Percentiles rank a stretch among this genome's conserved stretches.
Evolutionary conservation across 345 rosid genomes (phyloP).

Genomic region (Populus simonii): DNA sequence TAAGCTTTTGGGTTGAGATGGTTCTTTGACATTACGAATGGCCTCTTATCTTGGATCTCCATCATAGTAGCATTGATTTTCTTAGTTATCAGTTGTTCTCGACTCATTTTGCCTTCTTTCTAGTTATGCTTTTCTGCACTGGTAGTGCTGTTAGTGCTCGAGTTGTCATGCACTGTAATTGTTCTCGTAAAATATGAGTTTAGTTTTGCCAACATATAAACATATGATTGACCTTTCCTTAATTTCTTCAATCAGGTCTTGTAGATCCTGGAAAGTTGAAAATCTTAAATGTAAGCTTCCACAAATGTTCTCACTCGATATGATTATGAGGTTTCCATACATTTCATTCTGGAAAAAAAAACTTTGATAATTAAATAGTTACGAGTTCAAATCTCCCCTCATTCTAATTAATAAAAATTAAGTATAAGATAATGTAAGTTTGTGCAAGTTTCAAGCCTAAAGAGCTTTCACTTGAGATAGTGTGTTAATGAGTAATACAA

Average conservation of each 20-base stretch:
- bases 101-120: background rate
- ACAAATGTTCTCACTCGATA: too few relatives aligned
- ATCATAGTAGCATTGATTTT: conserved; percentile 35
- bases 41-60: conserved; percentile 97
- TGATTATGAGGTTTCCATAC: too few relatives aligned
- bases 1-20: too few relatives aligned
- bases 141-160: background rate
- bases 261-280: background rate
- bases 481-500: too few relatives aligned
- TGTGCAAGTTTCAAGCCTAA: rapidly evolving
- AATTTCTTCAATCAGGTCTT: background rate
- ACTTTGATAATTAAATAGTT: too few relatives aligned
- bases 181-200: background rate
- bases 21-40: too few relatives aligned
- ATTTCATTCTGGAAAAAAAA: too few relatives aligned
- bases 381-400: too few relatives aligned
- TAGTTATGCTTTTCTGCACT: background rate
- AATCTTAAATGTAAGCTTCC: background rate
- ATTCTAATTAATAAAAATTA: too few relatives aligned
- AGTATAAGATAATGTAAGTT: rapidly evolving
- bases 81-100: background rate
- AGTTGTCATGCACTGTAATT: background rate
- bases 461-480: too few relatives aligned
- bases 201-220: background rate
- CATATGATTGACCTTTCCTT: background rate